Base-by-base conservation (phyloP, 306 rosid genomes). In the Sphenostylis stenocarpa region DNA sequence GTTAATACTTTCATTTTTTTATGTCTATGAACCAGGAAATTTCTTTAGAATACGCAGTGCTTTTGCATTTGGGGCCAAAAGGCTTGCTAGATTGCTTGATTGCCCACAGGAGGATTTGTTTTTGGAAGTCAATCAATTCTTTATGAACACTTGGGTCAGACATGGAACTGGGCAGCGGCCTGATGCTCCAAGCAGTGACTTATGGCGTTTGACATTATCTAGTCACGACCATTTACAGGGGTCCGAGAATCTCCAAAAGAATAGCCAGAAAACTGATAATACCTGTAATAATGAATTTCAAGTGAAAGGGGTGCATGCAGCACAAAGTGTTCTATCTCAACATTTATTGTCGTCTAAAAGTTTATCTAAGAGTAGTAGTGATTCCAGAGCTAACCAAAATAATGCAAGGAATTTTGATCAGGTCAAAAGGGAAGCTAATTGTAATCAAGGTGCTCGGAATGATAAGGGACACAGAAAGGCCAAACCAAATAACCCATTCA, bases 11-110 rank as follows among this genome's bases (percentile, higher is more conserved):
- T 64, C 75, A 66, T 77, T 0, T 28, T n/a, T 3, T 63, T 70
- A 21, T 72, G 12, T 17, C 48, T 66, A 66, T 81, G 70, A 65
- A 77, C 70, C 88, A 92, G 97, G 97, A 56, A 92, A 92, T 81
- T 92, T 90, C 89, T 90, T 84, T 84, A 84, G 97, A 73, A 92
- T 92, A 67, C 93, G 97, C 74, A 90, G 97, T 87, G 97, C 97
- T 47, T 90, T 92, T 85, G 84, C 91, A 8, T 90, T 90, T 87
- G 97, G 97, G 70, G 91, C 93, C 72, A 90, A 88, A 81, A 71
- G 85, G 79, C 89, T 92, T 77, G 93, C 93, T 64, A 81, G 91
- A 64, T 76, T 92, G 76, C 88, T 88, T 49, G 93, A 92, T 67
- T 92, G 97, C 84, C 89, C 89, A 14, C 76, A 87, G 69, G 93